Conservation (phyloP, 805 yeast genomes). For the Brettanomyces nanus region DNA sequence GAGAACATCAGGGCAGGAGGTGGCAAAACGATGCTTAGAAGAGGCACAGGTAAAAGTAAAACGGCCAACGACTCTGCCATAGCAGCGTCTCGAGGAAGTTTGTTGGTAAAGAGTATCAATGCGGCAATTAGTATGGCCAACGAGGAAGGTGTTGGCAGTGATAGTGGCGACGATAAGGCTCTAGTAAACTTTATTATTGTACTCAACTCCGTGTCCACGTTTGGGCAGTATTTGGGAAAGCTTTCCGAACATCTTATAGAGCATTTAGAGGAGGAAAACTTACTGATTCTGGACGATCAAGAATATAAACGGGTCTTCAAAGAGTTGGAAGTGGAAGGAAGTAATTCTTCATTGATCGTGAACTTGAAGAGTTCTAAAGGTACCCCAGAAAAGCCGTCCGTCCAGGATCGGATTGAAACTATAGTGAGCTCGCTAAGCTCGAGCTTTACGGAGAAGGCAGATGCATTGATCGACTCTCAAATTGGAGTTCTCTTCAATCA, state of each 20-base stretch:
- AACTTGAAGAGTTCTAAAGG: constrained; percentile 10
- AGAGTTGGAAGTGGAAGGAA: constrained; percentile 12
- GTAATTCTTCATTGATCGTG: constrained; percentile 5
- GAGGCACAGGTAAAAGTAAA: background rate
- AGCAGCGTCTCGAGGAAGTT: constrained; percentile 18
- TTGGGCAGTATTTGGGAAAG: constrained; percentile 48
- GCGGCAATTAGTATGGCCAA: constrained; percentile 29
- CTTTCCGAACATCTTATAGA: constrained; percentile 36
- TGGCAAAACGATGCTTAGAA: background rate
- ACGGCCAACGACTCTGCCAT: constrained; percentile 8
- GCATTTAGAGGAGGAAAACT: constrained; percentile 19
- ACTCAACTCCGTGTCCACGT: constrained; percentile 64
- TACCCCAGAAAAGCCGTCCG: constrained; percentile 8
- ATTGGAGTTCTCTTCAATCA: constrained; percentile 32
- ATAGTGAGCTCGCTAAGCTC: constrained; percentile 16
- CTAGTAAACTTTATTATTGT: constrained; percentile 56
- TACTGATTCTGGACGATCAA: constrained; percentile 26
- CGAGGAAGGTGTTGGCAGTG: constrained; percentile 34
- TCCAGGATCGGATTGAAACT: constrained; percentile 16
- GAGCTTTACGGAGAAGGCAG: constrained; percentile 20
- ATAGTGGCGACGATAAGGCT: constrained; percentile 22
- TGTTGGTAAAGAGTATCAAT: constrained; percentile 33
- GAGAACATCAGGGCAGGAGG: background rate
- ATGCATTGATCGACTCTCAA: constrained; percentile 35
- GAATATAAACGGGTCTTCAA: constrained; percentile 17